Conservation (phyloP, 306 rosid species). For the Vachellia pachyceras region DNA sequence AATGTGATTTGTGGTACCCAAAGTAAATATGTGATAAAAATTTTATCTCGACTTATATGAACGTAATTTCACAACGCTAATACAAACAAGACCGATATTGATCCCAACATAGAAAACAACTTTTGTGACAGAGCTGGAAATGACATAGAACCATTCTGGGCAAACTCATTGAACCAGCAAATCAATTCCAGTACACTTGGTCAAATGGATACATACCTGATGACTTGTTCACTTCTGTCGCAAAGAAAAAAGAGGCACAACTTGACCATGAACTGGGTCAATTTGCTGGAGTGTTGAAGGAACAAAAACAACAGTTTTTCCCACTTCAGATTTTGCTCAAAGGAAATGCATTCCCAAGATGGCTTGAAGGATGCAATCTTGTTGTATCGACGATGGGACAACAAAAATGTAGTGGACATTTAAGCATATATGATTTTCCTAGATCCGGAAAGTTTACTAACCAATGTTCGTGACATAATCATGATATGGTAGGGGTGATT, state of each 20-base stretch:
- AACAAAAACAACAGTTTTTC: conserved; percentile 80
- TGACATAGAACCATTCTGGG: background rate
- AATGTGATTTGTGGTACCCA: too few species aligned
- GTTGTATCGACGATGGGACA: conserved; percentile 77
- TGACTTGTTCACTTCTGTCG: conserved; percentile 76
- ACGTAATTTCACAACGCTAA: too few species aligned
- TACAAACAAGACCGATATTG: background rate
- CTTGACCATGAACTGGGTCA: conserved; percentile 69
- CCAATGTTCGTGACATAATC: conserved; percentile 64
- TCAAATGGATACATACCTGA: conserved; percentile 52
- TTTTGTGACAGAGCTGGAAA: conserved; percentile 28
- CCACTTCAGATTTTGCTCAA: conserved; percentile 84
- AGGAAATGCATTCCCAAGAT: conserved; percentile 79
- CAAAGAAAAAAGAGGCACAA: conserved; percentile 68
- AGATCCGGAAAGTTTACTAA: conserved; percentile 77
- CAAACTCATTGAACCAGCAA: conserved; percentile 1
- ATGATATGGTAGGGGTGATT: conserved; percentile 68
- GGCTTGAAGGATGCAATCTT: conserved; percentile 83
- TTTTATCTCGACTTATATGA: too few species aligned
- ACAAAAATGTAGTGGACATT: conserved; percentile 72
- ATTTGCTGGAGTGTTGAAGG: conserved; percentile 75
- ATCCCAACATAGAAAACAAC: conserved; percentile 77
- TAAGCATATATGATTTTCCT: conserved; percentile 73
- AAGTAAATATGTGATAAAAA: too few species aligned
- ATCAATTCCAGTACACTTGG: conserved; percentile 14